A percentile compares a stretch with the other conserved stretches of the same genome.
Conservation (phyloP, 108 stramenopile genomes). For the Fragilaria radians region DNA sequence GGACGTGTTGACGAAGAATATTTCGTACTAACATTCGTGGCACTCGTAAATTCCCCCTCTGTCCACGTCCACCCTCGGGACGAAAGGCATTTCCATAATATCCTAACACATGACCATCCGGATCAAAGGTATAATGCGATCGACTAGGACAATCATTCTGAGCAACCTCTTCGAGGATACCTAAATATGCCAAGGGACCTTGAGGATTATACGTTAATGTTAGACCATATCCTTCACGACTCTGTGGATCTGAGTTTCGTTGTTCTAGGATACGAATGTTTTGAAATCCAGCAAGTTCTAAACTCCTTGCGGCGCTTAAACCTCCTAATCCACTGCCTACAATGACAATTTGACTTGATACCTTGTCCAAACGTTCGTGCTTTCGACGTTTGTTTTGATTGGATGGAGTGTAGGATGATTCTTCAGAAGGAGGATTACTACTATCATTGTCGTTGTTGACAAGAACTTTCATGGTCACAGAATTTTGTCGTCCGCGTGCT, state of each 20-base stretch:
- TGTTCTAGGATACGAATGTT: conserved; percentile 62
- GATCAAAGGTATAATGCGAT: conserved; percentile 69
- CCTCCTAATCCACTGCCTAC: conserved; percentile 66
- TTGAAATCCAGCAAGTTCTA: conserved; percentile 38
- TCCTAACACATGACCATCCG: conserved; percentile 39
- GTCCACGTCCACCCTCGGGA: conserved; percentile 41
- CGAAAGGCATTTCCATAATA: conserved; percentile 84
- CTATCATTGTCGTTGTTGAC: no score
- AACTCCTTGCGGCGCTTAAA: conserved; percentile 42
- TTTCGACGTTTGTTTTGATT: conserved; percentile 22
- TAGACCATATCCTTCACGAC: conserved; percentile 79
- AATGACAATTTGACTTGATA: conserved; percentile 50
- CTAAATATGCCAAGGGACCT: conserved; percentile 54
- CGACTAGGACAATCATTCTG: conserved; percentile 67
- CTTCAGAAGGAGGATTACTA: no score
- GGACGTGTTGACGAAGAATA: conserved; percentile 44
- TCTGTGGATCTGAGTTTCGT: conserved; percentile 22
- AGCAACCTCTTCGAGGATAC: conserved; percentile 65
- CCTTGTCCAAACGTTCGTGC: conserved; percentile 46
- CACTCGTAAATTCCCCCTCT: conserved; percentile 79
- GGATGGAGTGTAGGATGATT: no score
- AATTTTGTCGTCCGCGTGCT: no score
- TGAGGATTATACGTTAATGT: conserved; percentile 76
- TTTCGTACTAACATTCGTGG: conserved; percentile 54
- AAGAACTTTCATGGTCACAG: no score